A percentile compares a stretch with the other conserved stretches of the same genome.
Evolutionary conservation across 2,329 filamentous ascomycete species (phyloP).

Genomic region (Hysterium pulicare): DNA sequence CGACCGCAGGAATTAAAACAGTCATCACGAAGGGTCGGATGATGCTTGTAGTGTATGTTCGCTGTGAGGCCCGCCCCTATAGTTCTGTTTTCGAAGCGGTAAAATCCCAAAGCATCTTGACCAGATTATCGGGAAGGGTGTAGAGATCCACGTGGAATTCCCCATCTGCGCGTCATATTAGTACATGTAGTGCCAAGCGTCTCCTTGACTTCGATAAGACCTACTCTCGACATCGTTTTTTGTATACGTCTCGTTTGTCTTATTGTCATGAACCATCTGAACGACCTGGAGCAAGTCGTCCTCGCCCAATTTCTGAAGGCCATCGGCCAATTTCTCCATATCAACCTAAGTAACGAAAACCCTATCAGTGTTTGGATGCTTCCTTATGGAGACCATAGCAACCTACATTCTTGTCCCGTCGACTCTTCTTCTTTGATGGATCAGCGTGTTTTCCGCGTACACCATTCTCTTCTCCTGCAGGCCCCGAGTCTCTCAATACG

Average conservation of each 20-base stretch:
- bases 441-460: conserved; percentile 62
- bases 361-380: neutral
- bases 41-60: no score
- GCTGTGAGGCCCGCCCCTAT: no score
- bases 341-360: conserved; percentile 56
- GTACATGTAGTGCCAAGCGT: conserved; percentile 5
- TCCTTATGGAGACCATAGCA: neutral
- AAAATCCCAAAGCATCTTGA: conserved; percentile 96
- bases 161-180: conserved; percentile 60
- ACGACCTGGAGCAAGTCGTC: conserved; percentile 93
- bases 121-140: conserved; percentile 84
- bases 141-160: conserved; percentile 98
- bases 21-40: no score
- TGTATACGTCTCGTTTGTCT: conserved; percentile 88
- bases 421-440: conserved; percentile 71
- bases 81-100: conserved; percentile 40
- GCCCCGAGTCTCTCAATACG: conserved; percentile 76
- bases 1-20: no score
- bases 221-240: conserved; percentile 95
- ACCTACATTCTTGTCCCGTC: conserved; percentile 58
- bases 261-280: conserved; percentile 97
- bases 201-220: conserved; percentile 24
- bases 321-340: conserved; percentile 95
- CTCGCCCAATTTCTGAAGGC: conserved; percentile 81
- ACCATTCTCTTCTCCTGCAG: conserved; percentile 61